Base-by-base conservation (phyloP, 169 alveolate genomes). In the Theileria parva region DNA sequence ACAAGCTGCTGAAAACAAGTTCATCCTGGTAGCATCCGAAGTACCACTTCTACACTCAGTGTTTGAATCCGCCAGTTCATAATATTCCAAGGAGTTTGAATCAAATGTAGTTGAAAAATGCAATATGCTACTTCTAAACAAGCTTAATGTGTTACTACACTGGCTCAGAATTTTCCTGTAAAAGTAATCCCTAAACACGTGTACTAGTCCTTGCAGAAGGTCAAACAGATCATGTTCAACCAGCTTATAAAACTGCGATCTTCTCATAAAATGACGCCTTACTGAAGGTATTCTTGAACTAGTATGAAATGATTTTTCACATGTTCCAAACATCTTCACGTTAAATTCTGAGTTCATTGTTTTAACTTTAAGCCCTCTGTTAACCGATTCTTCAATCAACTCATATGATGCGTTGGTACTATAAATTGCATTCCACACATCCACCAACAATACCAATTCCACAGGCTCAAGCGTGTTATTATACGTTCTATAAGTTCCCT, bases 1-100 rank as follows among this genome's bases (percentile, higher is more conserved):
- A 23, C 77, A 87, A 12, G 81, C 72, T 11, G 50, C 60, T 15
- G 93, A 86, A 61, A 86, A 86, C 28, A 60, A 57, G 70, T 88
- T 92, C 66, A 88, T 64, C 21, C 25, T 69, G n/a, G 23, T 21
- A 5, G 11, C 30, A 6, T 34, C 34, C 2, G 5, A 3, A 15
- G 3, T 11, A 8, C 44, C 44, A 1, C 2, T 69, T 25, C 34
- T 11, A 28, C 15, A 67, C 2, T 9, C 34, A 25, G 65, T 9
- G 17, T 50, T 21, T 17, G 75, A 71, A 25, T 59, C 66, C 11
- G 39, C 84, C 8, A 39, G 34, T 28, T 69, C 28, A 85, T 85
- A 83, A 51, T 83, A 83, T 68, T 83, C 89, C 44, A 34, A n/a
- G 21, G 74, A 32, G 60, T 67, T 67, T 39, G 71, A 65, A 55